Evolutionary conservation across 1,284 basidiomycete species (phyloP), one percentile per base, ranked within the genome.

Genomic region (Xerocomus amazonicus): DNA sequence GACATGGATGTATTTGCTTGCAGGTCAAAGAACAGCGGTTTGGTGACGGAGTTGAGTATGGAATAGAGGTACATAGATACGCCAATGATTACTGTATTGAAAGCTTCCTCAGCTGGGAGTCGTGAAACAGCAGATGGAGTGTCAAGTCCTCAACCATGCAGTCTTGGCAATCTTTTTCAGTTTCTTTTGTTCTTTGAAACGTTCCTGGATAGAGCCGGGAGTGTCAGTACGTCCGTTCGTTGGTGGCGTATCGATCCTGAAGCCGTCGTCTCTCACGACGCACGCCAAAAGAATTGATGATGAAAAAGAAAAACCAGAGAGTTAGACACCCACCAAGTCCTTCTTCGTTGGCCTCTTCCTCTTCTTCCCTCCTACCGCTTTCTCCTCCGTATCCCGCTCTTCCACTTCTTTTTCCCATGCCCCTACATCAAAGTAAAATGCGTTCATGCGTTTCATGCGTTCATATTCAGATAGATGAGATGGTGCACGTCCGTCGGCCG

Each of bases 351-450:
- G 83, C 56, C 83, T 74, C 66, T 87, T 88, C 53, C 85, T 77
- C 70, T 87, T 88, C 67, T 83, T 85, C 55, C 78, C 79, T 52
- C 74, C 81, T 32, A 73, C 77, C 23, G 74, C 78, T 14, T 69
- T 73, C 51, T 78, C 81, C 52, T 78, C 79, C 29, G 68, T 75
- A 59, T 80, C 75, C 10, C 82, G 75, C 52, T 73, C 64, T 40
- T 80, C 86, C 12, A 86, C 76, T 43, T 92, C 80, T 52, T 77
- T 60, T 69, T 93, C 87, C 90, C 90, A 95, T 43, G 78, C 81
- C 13, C 80, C 79, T 28, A 91, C 84, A 61, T 95, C 92, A 59
- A 94, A 95, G 69, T 91, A 95, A 56, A 90, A 88, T 62, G 84
- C 81, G 70, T 84, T 90, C 86, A 93, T 93, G 45, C 92, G 77